These are phyloP conservation scores for Iodosphaeria phyllophila DNA, from an alignment of 2,329 filamentous ascomycete species.

Conservation along the genomic window DNA sequence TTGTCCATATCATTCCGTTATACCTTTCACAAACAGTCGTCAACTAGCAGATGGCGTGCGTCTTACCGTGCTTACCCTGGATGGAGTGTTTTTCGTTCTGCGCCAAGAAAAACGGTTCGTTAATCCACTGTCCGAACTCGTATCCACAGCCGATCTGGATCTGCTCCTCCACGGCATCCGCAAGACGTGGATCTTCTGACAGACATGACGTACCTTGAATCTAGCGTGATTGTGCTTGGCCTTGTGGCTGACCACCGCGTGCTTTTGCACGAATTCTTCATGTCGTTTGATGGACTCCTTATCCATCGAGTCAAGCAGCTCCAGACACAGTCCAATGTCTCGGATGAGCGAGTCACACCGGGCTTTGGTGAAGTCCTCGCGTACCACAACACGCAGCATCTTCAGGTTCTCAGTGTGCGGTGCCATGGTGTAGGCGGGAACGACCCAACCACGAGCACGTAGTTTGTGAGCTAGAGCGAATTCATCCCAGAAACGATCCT, in stretches of 20 bases:
- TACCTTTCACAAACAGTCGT: neutral
- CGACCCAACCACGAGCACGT: constrained; percentile 75
- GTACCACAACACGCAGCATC: constrained; percentile 80
- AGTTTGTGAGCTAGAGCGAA: constrained; percentile 72
- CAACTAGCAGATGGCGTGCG: constrained; percentile 61
- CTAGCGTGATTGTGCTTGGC: constrained; percentile 30
- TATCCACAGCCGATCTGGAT: too few species aligned
- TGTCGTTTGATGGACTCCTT: constrained; percentile 49
- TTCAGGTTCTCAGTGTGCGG: constrained; percentile 69
- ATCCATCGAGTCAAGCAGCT: constrained; percentile 58
- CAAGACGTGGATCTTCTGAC: too few species aligned
- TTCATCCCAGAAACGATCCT: constrained; percentile 49
- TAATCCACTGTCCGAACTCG: too few species aligned
- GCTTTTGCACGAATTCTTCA: constrained; percentile 41
- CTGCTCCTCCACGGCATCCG: too few species aligned
- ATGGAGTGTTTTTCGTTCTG: constrained; percentile 69
- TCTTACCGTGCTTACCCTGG: constrained; percentile 81
- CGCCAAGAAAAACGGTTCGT: constrained; percentile 1
- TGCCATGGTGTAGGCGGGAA: constrained; percentile 94
- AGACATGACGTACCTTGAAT: constrained; percentile 27
- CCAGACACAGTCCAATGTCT: constrained; percentile 63
- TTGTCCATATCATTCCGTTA: too few species aligned
- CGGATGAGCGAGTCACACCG: constrained; percentile 61
- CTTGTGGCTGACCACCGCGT: constrained; percentile 33
- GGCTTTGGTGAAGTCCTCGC: constrained; percentile 75